A percentile compares a stretch with the other conserved stretches of the same genome.
Conservation (phyloP, 345 rosid genomes). For the Streptanthus diversifolius region DNA sequence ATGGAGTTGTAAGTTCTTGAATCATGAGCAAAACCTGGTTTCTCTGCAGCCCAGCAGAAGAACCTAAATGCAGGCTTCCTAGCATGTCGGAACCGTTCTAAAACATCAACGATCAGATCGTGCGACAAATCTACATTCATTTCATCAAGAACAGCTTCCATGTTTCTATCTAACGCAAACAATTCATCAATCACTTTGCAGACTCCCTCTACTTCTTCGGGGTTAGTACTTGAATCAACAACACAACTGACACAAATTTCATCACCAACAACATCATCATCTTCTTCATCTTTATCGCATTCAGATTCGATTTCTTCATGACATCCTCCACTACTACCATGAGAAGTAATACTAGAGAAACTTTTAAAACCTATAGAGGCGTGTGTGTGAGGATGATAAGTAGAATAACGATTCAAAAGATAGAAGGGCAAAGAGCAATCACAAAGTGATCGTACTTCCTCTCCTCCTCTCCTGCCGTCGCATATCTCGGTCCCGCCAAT, state of each 20-base stretch:
- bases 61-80: conserved; percentile 84
- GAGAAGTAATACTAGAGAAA: conserved; percentile 35
- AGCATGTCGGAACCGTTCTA: conserved; percentile 66
- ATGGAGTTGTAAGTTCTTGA: conserved; percentile 70
- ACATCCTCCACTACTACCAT: not conserved
- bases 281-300: conserved; percentile 20
- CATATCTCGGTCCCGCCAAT: conserved; percentile 10
- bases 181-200: conserved; percentile 90
- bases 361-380: conserved; percentile 20
- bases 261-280: conserved; percentile 2
- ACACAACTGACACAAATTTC: not conserved
- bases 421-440: conserved; percentile 53
- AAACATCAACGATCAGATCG: conserved; percentile 55
- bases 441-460: conserved; percentile 40
- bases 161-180: conserved; percentile 72
- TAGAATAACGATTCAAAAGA: conserved; percentile 51
- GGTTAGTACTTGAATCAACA: conserved; percentile 36
- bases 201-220: conserved; percentile 57
- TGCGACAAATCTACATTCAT: conserved; percentile 50
- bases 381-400: conserved; percentile 39
- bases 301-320: conserved; percentile 15
- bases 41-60: conserved; percentile 78
- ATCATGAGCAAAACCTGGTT: conserved; percentile 56
- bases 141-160: conserved; percentile 90
- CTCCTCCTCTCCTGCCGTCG: conserved; percentile 35